Evolutionary conservation across 1,139 yeast species (phyloP).

Genomic region (Pichia inconspicua): DNA sequence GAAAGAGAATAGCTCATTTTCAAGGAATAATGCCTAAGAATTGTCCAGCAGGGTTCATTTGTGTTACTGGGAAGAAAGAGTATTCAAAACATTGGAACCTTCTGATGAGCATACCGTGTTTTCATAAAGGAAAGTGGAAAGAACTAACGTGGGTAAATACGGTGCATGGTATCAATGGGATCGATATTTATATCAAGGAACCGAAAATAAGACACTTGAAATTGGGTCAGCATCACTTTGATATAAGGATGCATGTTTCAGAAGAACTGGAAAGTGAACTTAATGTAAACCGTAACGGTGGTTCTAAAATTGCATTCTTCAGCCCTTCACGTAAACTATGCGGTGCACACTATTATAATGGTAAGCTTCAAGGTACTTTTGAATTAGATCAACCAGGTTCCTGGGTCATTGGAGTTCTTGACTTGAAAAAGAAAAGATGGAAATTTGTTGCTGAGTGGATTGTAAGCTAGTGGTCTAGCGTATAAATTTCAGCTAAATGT

Average conservation of each 20-base stretch:
- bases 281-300: constrained; percentile 3
- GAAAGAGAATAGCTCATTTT: constrained; percentile 60
- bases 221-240: constrained; percentile 15
- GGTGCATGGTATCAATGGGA: constrained; percentile 46
- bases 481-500: too few species aligned
- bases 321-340: constrained; percentile 29
- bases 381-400: constrained; percentile 65
- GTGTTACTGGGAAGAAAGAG: constrained; percentile 61
- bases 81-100: constrained; percentile 59
- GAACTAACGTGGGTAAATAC: constrained; percentile 56
- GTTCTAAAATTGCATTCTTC: constrained; percentile 21
- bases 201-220: constrained; percentile 70
- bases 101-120: constrained; percentile 69
- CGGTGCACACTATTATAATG: constrained; percentile 46
- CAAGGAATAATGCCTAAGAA: constrained; percentile 74
- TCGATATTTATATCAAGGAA: constrained; percentile 69
- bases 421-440: constrained; percentile 78
- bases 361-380: constrained; percentile 49
- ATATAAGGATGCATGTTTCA: constrained; percentile 26
- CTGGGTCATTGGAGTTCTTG: constrained; percentile 77
- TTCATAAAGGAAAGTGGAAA: constrained; percentile 61
- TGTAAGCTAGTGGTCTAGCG: constrained; percentile 3
- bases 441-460: constrained; percentile 91
- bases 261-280: background rate
- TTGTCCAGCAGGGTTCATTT: constrained; percentile 62